phyloP scores from a whole-genome alignment of 768 basidiomycete genomes.

The Boletus fagicola region DNA sequence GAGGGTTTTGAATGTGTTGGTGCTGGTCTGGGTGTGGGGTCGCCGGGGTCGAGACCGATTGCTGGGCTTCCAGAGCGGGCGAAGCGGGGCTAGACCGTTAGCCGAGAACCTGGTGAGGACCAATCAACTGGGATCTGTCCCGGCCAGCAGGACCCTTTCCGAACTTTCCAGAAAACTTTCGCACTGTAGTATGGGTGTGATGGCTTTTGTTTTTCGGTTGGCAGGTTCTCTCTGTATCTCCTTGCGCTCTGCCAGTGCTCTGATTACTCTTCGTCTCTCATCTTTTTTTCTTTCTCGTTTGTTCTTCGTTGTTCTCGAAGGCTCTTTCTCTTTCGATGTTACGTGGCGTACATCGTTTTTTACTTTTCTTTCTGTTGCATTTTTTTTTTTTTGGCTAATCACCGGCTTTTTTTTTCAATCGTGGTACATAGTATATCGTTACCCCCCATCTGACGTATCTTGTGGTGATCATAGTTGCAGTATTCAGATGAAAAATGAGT shows the following conservation, averaged over 20 bases:
- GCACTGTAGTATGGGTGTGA: neutral
- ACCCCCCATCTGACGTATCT: neutral
- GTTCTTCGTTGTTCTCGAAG: neutral
- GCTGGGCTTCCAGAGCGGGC: constrained; percentile 33
- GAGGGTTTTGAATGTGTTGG: neutral
- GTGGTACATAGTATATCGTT: neutral
- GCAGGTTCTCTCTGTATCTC: neutral
- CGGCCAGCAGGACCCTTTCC: neutral
- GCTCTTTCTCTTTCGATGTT: neutral
- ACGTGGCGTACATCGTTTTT: no score
- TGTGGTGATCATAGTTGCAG: neutral
- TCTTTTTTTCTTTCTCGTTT: neutral
- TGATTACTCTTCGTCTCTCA: neutral
- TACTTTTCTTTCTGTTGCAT: neutral
- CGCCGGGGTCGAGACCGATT: constrained; percentile 26
- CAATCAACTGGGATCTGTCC: neutral
- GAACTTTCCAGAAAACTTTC: neutral
- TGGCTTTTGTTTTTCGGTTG: neutral
- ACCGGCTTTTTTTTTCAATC: neutral
- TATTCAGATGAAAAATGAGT: neutral
- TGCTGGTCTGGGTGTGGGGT: constrained; percentile 25
- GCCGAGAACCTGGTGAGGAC: neutral
- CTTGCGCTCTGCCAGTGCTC: neutral
- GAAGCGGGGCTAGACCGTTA: constrained; percentile 19
- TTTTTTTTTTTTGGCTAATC: neutral